These are phyloP conservation scores for Colletotrichum endophyticum DNA, from an alignment of 2,329 filamentous ascomycete species.

Conservation along the genomic window DNA sequence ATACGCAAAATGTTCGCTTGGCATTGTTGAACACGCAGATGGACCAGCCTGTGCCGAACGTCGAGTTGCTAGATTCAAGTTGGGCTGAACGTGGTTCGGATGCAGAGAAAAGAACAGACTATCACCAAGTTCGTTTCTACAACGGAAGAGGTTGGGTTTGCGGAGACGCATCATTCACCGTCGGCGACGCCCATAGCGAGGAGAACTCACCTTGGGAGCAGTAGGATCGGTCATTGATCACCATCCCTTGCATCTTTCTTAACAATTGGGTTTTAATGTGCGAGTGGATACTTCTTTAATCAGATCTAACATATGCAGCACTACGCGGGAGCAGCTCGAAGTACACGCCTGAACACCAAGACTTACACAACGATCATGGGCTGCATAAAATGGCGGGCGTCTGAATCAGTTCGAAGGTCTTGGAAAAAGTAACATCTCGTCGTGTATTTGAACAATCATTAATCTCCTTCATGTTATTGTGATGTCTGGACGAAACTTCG, in stretches of 20 bases:
- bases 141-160: background rate
- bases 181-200: background rate
- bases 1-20: background rate
- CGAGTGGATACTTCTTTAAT: background rate
- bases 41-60: background rate
- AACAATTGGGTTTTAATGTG: background rate
- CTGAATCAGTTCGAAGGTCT: background rate
- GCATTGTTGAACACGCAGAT: background rate
- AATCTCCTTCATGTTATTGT: background rate
- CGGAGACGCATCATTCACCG: background rate
- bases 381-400: background rate
- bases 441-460: background rate
- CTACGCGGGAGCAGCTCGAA: background rate
- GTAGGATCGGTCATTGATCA: background rate
- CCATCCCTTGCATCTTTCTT: background rate
- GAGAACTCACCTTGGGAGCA: background rate
- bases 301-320: background rate
- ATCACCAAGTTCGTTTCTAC: background rate
- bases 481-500: background rate
- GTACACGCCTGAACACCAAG: background rate
- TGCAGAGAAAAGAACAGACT: rapidly evolving
- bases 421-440: background rate
- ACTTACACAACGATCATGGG: background rate
- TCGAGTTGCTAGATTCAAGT: background rate
- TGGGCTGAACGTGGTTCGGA: background rate